phyloP scores from a whole-genome alignment of 345 rosid species.

The Zanthoxylum bungeanum region DNA sequence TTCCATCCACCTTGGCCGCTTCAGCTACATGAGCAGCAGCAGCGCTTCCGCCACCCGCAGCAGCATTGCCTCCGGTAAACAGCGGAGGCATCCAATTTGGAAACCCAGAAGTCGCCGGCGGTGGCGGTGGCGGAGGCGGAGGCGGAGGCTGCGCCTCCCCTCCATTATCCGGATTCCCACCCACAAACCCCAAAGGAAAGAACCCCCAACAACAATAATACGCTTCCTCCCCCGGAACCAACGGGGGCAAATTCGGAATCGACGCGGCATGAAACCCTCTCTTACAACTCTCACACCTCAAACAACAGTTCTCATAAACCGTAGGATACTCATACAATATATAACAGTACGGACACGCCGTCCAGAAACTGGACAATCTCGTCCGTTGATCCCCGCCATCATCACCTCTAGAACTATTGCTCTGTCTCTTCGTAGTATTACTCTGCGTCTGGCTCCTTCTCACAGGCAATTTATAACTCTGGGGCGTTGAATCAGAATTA shows the following conservation, averaged over 20 bases:
- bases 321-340: constrained; percentile 70
- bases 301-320: constrained; percentile 75
- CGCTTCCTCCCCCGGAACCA: constrained; percentile 75
- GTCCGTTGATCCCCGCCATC: constrained; percentile 15
- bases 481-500: constrained; percentile 5
- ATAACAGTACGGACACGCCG: constrained; percentile 88
- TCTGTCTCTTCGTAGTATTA: not conserved
- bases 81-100: constrained; percentile 61
- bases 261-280: constrained; percentile 72
- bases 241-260: constrained; percentile 61
- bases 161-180: constrained; percentile 23
- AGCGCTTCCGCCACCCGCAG: not conserved
- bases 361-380: constrained; percentile 70
- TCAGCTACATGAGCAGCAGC: constrained; percentile 6
- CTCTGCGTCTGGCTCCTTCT: constrained; percentile 29
- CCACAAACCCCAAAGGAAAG: constrained; percentile 68
- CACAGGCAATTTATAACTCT: constrained; percentile 43
- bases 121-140: too few relatives aligned
- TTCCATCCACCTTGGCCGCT: constrained; percentile 7
- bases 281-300: constrained; percentile 68
- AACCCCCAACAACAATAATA: constrained; percentile 87
- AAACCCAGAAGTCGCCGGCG: constrained; percentile 28
- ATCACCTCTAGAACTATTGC: not conserved
- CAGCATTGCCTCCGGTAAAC: constrained; percentile 18
- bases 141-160: too few relatives aligned